phyloP scores from a whole-genome alignment of 2,329 filamentous ascomycete genomes.

The Ophiocordyceps camponoti-floridani region DNA sequence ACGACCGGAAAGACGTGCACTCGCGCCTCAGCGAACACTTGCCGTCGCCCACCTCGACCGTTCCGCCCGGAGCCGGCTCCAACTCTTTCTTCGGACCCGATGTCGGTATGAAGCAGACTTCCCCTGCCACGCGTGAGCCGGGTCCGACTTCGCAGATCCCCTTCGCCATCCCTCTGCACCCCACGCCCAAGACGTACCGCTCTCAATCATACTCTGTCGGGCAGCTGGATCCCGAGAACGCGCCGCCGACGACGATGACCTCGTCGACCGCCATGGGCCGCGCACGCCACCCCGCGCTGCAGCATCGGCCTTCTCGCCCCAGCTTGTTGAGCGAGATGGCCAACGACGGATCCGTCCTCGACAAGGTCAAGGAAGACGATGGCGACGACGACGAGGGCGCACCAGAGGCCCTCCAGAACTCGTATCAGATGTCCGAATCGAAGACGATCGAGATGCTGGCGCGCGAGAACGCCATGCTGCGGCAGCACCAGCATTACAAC shows the following conservation, averaged over 20 bases:
- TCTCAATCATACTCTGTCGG: constrained; percentile 96
- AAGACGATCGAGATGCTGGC: constrained; percentile 46
- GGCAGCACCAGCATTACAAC: constrained; percentile 33
- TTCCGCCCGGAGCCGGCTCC: constrained; percentile 23
- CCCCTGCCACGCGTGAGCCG: constrained; percentile 32
- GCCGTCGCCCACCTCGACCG: constrained; percentile 53
- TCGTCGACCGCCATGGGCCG: constrained; percentile 33
- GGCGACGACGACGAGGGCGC: constrained; percentile 43
- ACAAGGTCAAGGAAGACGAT: constrained; percentile 55
- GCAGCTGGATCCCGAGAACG: constrained; percentile 57
- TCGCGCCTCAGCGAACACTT: constrained; percentile 57
- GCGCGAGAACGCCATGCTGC: constrained; percentile 43
- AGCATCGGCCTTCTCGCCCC: constrained; percentile 64
- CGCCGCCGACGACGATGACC: constrained; percentile 20
- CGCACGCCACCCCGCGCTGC: constrained; percentile 46
- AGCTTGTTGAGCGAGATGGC: constrained; percentile 61
- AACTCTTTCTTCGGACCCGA: constrained; percentile 33
- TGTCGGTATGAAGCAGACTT: constrained; percentile 25
- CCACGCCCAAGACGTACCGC: constrained; percentile 80
- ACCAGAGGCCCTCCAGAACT: constrained; percentile 28
- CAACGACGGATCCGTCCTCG: constrained; percentile 40
- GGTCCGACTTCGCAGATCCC: constrained; percentile 51
- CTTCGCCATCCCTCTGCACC: constrained; percentile 74
- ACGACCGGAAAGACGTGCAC: constrained; percentile 63
- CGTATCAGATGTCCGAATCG: constrained; percentile 35